Base-by-base conservation (phyloP, 2,329 filamentous ascomycete genomes). In the Cercospora canescens region DNA sequence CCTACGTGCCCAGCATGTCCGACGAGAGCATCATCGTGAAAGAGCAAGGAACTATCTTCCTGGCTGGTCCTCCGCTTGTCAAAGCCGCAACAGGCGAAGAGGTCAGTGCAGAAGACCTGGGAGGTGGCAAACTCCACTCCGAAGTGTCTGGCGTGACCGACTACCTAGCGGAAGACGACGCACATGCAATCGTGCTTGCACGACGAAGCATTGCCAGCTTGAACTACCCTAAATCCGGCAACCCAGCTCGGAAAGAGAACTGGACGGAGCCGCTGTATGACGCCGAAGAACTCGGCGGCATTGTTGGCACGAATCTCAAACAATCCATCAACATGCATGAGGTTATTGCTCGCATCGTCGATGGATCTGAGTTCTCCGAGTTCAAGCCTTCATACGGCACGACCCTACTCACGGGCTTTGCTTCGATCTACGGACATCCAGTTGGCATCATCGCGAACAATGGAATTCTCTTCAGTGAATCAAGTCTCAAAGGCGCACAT, bases 1-100 rank as follows among this genome's bases (percentile, higher is more conserved):
- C 94, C 26, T 98, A 99, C 77, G 94, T 98, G 11, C 94, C 94
- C 11, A 93, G 92, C 74, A 98, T 99, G 94, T 94, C 91, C 67
- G 95, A 98, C 77, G 95, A 98, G 84, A 93, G 89, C 76, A 97
- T 99, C 79, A 98, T 99, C 70, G 95, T 98, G 41, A 89, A 93
- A 75, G 91, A 94, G 60, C 94, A 97, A 78, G 94, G 94, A n/a
- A 94, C 96, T 72, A 97, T 99, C 77, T 99, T 98, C 83, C 87
- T 99, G 1, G 94, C 94, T 0, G 95, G 94, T 0, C 94, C 94
- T 18, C 94, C 95, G 0, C 85, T 99, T 1, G 95, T 99, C 69
- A 97, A 97, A 81, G 95, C 95, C 8, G 94, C 94, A 11, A 99
- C 95, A 0, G 95, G 94, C 12, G 94, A 99, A 80, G 89, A 92